Percentiles rank a stretch among this genome's conserved stretches.
Conservation (phyloP, 805 yeast species). For the Yamadazyma paraphyllophila region DNA sequence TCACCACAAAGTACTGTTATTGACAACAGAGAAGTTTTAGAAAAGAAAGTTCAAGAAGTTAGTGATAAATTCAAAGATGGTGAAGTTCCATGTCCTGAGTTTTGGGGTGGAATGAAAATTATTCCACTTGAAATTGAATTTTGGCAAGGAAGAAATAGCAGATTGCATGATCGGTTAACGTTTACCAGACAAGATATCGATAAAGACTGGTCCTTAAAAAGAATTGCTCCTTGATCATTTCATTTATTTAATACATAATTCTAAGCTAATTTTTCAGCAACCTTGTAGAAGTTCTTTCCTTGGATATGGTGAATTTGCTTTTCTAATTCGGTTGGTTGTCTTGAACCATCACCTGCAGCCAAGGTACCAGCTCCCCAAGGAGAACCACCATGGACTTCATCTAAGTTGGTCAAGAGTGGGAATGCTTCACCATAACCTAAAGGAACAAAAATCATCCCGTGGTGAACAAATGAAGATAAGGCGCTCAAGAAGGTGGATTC, state of each 20-base stretch:
- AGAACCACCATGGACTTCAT: constrained; percentile 75
- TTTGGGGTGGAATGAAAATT: constrained; percentile 93
- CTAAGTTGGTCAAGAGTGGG: constrained; percentile 51
- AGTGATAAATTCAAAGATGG: constrained; percentile 58
- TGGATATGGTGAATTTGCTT: constrained; percentile 60
- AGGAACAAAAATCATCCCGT: constrained; percentile 77
- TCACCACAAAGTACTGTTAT: constrained; percentile 79
- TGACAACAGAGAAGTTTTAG: constrained; percentile 59
- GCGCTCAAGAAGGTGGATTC: constrained; percentile 64
- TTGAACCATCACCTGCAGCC: constrained; percentile 77
- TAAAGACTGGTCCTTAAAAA: constrained; percentile 57
- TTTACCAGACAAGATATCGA: constrained; percentile 54
- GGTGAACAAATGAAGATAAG: constrained; percentile 65
- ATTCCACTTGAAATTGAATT: constrained; percentile 90
- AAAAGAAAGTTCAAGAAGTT: constrained; percentile 45
- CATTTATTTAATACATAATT: background rate
- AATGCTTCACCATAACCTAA: constrained; percentile 56
- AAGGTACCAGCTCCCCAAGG: constrained; percentile 86
- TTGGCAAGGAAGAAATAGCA: constrained; percentile 93
- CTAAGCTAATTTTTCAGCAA: constrained; percentile 13
- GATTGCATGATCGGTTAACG: constrained; percentile 86
- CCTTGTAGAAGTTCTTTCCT: constrained; percentile 56
- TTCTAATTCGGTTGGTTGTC: constrained; percentile 64
- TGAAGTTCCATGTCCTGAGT: constrained; percentile 84
- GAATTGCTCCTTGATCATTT: constrained; percentile 64